These are phyloP conservation scores for Hawksworthiomyces lignivorus DNA, from an alignment of 2,329 filamentous ascomycete species.

Conservation along the genomic window DNA sequence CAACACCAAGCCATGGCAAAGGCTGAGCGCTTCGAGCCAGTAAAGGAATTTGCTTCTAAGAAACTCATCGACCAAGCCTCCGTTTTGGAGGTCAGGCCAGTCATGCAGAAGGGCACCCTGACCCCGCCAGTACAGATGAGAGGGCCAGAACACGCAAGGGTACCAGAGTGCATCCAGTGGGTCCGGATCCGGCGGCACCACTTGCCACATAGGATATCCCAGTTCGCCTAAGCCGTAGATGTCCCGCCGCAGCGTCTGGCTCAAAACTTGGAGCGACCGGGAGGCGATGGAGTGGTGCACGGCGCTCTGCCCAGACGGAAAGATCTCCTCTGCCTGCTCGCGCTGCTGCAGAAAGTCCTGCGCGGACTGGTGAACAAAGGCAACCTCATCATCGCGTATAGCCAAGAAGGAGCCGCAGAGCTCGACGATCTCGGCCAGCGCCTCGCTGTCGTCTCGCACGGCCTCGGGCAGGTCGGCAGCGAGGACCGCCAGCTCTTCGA, in stretches of 20 bases:
- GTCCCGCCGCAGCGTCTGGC: conserved; percentile 23
- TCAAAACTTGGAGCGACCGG: conserved; percentile 26
- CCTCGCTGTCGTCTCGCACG: conserved; percentile 6
- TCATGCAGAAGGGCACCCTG: neutral
- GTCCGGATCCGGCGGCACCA: conserved; percentile 17
- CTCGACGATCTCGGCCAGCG: conserved; percentile 22
- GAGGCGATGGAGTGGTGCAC: conserved; percentile 26
- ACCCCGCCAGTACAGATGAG: conserved; percentile 21
- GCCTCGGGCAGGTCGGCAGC: conserved; percentile 10
- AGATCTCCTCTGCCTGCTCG: conserved; percentile 19
- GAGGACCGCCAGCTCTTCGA: conserved; percentile 26
- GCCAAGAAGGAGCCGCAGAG: conserved; percentile 34
- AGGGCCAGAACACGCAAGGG: conserved; percentile 26
- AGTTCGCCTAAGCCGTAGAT: conserved; percentile 24
- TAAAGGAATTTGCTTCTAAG: conserved; percentile 29
- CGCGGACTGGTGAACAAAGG: conserved; percentile 35
- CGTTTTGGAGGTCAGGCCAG: conserved; percentile 16
- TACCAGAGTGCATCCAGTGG: conserved; percentile 23
- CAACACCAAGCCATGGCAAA: conserved; percentile 20
- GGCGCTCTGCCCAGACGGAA: conserved; percentile 19
- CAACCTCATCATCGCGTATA: conserved; percentile 21
- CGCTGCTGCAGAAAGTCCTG: conserved; percentile 32
- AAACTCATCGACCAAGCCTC: conserved; percentile 23
- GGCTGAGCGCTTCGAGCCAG: conserved; percentile 36
- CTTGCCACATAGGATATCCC: conserved; percentile 17